These are phyloP conservation scores for Centaurea solstitialis DNA, from an alignment of 129 eudicot species.

Conservation along the genomic window DNA sequence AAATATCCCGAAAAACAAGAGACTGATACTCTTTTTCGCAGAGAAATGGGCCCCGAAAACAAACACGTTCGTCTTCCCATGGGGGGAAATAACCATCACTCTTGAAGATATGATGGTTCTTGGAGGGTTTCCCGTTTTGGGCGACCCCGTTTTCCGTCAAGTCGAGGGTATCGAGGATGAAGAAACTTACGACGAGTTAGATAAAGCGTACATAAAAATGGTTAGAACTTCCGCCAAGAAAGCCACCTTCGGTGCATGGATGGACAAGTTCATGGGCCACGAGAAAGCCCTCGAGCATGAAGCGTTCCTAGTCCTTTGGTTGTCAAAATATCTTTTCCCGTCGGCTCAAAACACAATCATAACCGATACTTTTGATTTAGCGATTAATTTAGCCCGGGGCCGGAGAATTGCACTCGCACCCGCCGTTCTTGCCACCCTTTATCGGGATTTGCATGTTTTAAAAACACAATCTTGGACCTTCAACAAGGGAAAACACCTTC, in stretches of 20 bases:
- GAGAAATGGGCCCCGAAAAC: slow-evolving; percentile 45
- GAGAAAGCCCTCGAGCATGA: slow-evolving; percentile 41
- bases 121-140: slow-evolving; percentile 41
- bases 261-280: slow-evolving; percentile 34
- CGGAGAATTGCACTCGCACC: slow-evolving; percentile 51
- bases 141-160: slow-evolving; percentile 12
- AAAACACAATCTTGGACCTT: slow-evolving; percentile 5
- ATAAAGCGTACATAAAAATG: slow-evolving; percentile 3
- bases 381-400: slow-evolving; percentile 45
- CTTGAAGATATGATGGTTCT: slow-evolving; percentile 48
- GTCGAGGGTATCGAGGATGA: not conserved
- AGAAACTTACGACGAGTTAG: not conserved
- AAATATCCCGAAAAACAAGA: slow-evolving; percentile 22
- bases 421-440: slow-evolving; percentile 54
- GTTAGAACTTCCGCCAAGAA: not conserved
- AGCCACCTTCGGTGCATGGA: slow-evolving; percentile 27
- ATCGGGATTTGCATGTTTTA: slow-evolving; percentile 43
- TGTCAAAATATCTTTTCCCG: slow-evolving; percentile 45
- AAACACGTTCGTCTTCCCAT: slow-evolving; percentile 46
- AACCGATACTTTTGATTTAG: slow-evolving; percentile 28
- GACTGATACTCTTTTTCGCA: slow-evolving; percentile 18
- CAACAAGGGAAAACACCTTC: not conserved
- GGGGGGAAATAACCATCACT: slow-evolving; percentile 52
- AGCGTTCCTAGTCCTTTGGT: slow-evolving; percentile 55
- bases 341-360: not conserved